Evolutionary conservation across 805 yeast genomes (phyloP), one percentile per base, ranked within the genome.

Genomic region (Hanseniaspora lachancei): DNA sequence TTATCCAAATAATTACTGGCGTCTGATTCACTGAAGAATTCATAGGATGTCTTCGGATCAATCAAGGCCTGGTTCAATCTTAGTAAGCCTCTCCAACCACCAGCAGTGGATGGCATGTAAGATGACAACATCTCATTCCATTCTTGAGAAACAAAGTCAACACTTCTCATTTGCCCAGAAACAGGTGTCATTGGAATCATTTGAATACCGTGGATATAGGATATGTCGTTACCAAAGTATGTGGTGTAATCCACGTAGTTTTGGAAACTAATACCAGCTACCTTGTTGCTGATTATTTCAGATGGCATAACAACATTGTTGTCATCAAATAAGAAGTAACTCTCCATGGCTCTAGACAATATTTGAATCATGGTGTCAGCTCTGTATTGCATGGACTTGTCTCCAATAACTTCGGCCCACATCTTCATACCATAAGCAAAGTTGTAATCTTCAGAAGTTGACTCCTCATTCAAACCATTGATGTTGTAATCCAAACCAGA

Each of bases 121-220:
- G 65, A 47, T 2, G 68, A 65, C 34, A 83, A 63, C 58, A 71
- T 72, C 48, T 69, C 72, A 6, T 74, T 68, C 91, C 91, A 84
- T 66, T 83, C 84, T 61, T 78, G 74, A 53, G 68, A 58, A 2
- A 77, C 83, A 67, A 75, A 80, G 3, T 62, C 60, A 1, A 81
- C 74, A 18, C 70, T 66, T 57, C 89, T 74, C 43, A 82, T 72
- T 58, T 69, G 76, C 1, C 82, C 72, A 24, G 84, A 78, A 18
- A 74, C 72, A 0, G 87, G 84, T 0, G 86, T 82, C 32, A 79
- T 70, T 23, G 89, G 89, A 40, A 84, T 64, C 89, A 84, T 84
- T 65, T 84, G 89, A 58, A 84, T 84, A 5, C 91, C 91, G 61
- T 84, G 87, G 54, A 82, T 82, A 62, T 78, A 84, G 66, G 82